Conservation (phyloP, 1,284 basidiomycete species). For the Wallemia ichthyophaga region DNA sequence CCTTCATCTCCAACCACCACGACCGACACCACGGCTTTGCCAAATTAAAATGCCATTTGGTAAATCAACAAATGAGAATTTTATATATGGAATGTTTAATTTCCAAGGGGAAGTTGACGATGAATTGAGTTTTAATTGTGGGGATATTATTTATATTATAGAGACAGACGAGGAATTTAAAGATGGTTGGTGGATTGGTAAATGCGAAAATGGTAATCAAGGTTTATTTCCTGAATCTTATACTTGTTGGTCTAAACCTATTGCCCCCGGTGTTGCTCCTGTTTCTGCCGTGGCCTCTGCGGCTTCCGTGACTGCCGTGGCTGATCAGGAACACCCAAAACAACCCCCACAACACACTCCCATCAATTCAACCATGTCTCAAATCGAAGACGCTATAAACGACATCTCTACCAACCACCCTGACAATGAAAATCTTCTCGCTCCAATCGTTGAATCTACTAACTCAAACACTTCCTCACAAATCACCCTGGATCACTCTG, state of each 20-base stretch:
- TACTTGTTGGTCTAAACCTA: slow-evolving; percentile 24
- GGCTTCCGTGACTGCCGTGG: no score
- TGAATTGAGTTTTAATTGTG: slow-evolving; percentile 59
- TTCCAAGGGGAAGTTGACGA: slow-evolving; percentile 79
- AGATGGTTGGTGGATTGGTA: slow-evolving; percentile 91
- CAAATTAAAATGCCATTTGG: no score
- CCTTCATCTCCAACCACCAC: no score
- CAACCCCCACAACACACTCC: slow-evolving; percentile 6
- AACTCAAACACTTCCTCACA: slow-evolving; percentile 23
- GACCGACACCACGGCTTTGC: no score
- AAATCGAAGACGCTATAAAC: slow-evolving; percentile 59
- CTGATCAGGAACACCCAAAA: background rate
- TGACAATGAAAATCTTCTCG: slow-evolving; percentile 6
- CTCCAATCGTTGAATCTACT: slow-evolving; percentile 1
- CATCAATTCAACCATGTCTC: slow-evolving; percentile 57
- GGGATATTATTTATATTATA: slow-evolving; percentile 60
- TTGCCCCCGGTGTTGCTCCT: background rate
- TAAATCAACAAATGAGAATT: no score
- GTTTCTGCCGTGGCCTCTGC: background rate
- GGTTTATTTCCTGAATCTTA: slow-evolving; percentile 83
- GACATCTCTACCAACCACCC: slow-evolving; percentile 24
- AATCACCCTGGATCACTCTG: slow-evolving; percentile 41
- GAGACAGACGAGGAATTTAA: slow-evolving; percentile 81
- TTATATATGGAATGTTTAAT: slow-evolving; percentile 49
- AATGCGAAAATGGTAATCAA: slow-evolving; percentile 43